phyloP scores from a whole-genome alignment of 2,329 filamentous ascomycete genomes.

The Aspergillus jensenii region DNA sequence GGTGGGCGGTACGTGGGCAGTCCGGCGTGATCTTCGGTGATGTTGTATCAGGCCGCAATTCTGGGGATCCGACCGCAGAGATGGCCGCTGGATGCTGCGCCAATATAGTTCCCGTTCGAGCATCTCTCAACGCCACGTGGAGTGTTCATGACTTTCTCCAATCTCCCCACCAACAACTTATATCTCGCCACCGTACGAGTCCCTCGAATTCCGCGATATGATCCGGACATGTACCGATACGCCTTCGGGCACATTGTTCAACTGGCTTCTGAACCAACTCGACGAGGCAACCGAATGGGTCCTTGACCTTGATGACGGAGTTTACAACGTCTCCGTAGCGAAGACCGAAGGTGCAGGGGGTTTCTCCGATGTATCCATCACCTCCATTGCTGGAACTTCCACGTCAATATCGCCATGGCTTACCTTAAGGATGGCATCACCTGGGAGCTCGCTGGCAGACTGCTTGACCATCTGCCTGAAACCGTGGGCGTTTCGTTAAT shows the following conservation, averaged over 20 bases:
- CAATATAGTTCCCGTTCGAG: conserved; percentile 10
- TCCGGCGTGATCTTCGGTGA: conserved; percentile 11
- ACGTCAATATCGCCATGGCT: conserved; percentile 2
- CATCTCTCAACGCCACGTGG: neutral
- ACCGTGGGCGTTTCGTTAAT: neutral
- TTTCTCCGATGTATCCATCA: conserved; percentile 2
- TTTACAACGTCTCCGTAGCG: conserved; percentile 1
- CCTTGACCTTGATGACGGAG: conserved; percentile 16
- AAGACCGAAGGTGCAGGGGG: conserved; percentile 1
- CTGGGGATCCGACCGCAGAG: conserved; percentile 2
- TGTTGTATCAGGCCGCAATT: conserved; percentile 9
- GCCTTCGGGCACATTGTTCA: neutral
- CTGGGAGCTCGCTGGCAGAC: neutral
- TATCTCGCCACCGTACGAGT: neutral
- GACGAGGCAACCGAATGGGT: conserved; percentile 12
- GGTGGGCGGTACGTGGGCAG: neutral
- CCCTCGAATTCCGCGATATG: conserved; percentile 1
- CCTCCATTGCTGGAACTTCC: neutral
- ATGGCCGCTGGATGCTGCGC: conserved; percentile 7
- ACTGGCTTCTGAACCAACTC: conserved; percentile 12
- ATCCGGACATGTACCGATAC: conserved; percentile 5
- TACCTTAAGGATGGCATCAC: conserved; percentile 1
- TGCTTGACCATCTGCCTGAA: neutral
- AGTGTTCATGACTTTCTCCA: conserved; percentile 1
- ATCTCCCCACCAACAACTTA: conserved; percentile 6